Base-by-base conservation (phyloP, 768 basidiomycete genomes). In the Lepiota brunneoincarnata region DNA sequence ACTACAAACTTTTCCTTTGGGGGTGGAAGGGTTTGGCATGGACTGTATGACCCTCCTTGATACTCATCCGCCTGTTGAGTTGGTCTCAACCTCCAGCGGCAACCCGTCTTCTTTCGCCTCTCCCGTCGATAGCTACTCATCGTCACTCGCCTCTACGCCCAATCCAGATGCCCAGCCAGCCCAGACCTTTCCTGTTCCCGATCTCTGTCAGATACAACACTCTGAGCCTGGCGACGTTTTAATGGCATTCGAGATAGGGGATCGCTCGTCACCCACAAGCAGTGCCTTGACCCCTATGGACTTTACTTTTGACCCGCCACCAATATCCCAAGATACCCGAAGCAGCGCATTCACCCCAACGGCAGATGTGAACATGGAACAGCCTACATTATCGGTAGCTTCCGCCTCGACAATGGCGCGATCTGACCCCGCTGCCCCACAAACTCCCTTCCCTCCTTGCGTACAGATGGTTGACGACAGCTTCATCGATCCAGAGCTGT, bases 1-100 rank as follows among this genome's bases (percentile, higher is more conserved):
- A 44, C 67, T 82, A n/a, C 72, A 79, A 39, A 65, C 72, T 2
- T 76, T 80, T 47, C 71, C 78, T 6, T 61, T 72, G 23, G 63
- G 67, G 15, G 62, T 66, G 15, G 69, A 69, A 39, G 70, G 63
- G 6, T 31, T 31, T 15, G 9, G 14, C 24, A 4, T 40, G 15
- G 21, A 11, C 2, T 24, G 14, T 9, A 12, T 21, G 9, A 38
- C 44, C 18, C 14, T 57, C 14, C 15, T 36, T 28, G 47, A 49
- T 21, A 41, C 51, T 11, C 14, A 15, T 4, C 24, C 31, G 2
- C 28, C 48, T 3, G 53, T 48, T 41, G 53, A 46, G 14, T 18
- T 48, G 57, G 58, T 45, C 57, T 53, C 49, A 48, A 34, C 52
- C 38, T 59, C 49, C 12, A 35, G 14, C 6, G 42, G 41, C 28